phyloP scores from a whole-genome alignment of 2,329 filamentous ascomycete genomes.

The Penicillium griseofulvum region DNA sequence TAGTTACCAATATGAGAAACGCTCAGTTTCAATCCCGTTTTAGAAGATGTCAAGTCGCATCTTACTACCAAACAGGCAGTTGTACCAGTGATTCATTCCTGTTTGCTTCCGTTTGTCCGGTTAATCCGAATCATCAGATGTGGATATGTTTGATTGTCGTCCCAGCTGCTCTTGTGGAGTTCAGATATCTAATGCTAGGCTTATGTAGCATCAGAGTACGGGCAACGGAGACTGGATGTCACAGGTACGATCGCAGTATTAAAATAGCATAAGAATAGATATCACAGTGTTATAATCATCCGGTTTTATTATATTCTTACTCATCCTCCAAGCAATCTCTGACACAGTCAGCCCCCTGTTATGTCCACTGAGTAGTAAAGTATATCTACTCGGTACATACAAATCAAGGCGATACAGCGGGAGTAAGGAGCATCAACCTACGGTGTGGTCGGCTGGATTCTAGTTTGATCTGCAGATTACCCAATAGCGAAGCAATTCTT shows the following conservation, averaged over 20 bases:
- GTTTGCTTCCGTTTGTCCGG: not conserved
- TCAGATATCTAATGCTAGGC: not conserved
- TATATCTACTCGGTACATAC: not conserved
- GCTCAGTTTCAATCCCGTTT: not conserved
- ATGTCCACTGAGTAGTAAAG: not conserved
- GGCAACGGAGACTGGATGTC: not conserved
- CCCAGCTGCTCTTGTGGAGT: not conserved
- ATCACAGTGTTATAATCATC: not conserved
- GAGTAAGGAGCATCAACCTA: not conserved
- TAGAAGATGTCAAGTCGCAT: not conserved
- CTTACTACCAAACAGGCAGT: not conserved
- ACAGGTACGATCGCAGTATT: not conserved
- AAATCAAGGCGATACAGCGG: not conserved
- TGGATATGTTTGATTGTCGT: not conserved
- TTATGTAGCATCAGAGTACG: not conserved
- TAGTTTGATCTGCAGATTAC: not conserved
- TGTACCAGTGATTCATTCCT: not conserved
- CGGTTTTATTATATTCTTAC: not conserved
- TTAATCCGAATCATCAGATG: not conserved
- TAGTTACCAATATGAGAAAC: not conserved
- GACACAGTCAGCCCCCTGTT: not conserved
- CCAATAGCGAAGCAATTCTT: not conserved
- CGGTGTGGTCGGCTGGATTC: constrained; percentile 3
- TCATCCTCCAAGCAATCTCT: not conserved
- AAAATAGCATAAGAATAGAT: not conserved